Conservation (phyloP, 495 filamentous ascomycete genomes). For the Penicillium macrosclerotiorum region DNA sequence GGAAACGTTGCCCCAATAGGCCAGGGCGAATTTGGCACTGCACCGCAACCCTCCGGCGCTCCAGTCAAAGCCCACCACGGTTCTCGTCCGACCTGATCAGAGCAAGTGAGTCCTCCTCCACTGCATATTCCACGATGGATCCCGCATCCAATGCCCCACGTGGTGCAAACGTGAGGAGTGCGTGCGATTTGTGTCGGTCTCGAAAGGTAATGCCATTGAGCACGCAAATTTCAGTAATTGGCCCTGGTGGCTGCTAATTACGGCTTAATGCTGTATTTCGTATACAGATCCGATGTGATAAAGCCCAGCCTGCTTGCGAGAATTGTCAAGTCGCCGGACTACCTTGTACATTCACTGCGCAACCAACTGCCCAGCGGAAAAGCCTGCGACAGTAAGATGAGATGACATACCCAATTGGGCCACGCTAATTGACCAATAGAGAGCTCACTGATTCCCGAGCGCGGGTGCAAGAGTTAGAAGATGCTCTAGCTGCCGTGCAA, state of each 20-base stretch:
- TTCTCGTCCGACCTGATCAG: too few species aligned
- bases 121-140: slow-evolving; percentile 4
- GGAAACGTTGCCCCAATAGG: too few species aligned
- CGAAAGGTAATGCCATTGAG: slow-evolving; percentile 17
- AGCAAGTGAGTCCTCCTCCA: too few species aligned
- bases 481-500: slow-evolving; percentile 6
- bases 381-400: slow-evolving; percentile 21
- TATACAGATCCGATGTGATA: slow-evolving; percentile 29
- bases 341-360: slow-evolving; percentile 22
- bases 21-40: background rate
- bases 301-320: slow-evolving; percentile 26
- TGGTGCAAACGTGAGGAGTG: slow-evolving; percentile 15
- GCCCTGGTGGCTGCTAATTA: too few species aligned
- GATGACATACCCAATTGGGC: background rate
- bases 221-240: background rate
- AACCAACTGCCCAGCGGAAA: slow-evolving; percentile 11
- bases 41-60: too few species aligned
- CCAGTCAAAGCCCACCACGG: too few species aligned
- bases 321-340: slow-evolving; percentile 22
- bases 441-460: slow-evolving; percentile 24
- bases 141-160: slow-evolving; percentile 5
- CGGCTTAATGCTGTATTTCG: background rate
- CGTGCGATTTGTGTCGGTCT: slow-evolving; percentile 28
- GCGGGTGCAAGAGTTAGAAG: slow-evolving; percentile 21
- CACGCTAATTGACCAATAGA: slow-evolving; percentile 12